A percentile compares a stretch with the other conserved stretches of the same genome.
Evolutionary conservation across 225 moss, liverwort and hornwort genomes (phyloP).

Genomic region (Straminergon stramineum): DNA sequence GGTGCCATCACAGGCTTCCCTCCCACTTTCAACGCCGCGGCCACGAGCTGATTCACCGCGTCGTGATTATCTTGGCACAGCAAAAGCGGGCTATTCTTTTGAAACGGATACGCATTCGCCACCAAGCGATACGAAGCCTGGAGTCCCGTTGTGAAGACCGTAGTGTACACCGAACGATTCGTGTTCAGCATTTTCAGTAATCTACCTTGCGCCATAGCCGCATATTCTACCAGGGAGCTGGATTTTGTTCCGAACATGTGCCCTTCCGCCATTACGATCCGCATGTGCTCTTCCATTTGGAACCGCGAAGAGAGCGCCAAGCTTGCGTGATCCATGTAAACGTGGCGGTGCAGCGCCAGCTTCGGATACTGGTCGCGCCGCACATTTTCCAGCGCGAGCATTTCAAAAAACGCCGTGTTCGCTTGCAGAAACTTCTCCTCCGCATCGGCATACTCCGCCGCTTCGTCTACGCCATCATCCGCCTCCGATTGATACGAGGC

Average conservation of each 20-base stretch:
- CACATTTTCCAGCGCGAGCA: slow-evolving; percentile 56
- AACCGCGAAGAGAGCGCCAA: slow-evolving; percentile 66
- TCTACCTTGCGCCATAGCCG: slow-evolving; percentile 53
- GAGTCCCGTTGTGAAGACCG: slow-evolving; percentile 71
- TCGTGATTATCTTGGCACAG: slow-evolving; percentile 79
- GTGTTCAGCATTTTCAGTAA: slow-evolving; percentile 63
- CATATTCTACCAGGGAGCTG: slow-evolving; percentile 24
- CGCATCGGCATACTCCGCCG: slow-evolving; percentile 47
- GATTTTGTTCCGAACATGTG: slow-evolving; percentile 35
- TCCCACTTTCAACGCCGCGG: slow-evolving; percentile 33
- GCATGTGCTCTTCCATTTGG: slow-evolving; percentile 87
- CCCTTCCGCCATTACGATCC: slow-evolving; percentile 57
- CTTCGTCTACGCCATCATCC: neutral
- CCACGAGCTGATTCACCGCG: slow-evolving; percentile 39
- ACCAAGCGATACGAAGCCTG: slow-evolving; percentile 46
- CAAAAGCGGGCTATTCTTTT: slow-evolving; percentile 53
- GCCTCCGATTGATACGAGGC: slow-evolving; percentile 5
- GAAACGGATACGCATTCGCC: slow-evolving; percentile 68
- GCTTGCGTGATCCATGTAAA: slow-evolving; percentile 78
- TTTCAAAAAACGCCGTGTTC: slow-evolving; percentile 59
- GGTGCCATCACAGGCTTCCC: slow-evolving; percentile 55
- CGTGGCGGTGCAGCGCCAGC: slow-evolving; percentile 61
- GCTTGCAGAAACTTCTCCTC: slow-evolving; percentile 70
- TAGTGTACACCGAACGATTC: slow-evolving; percentile 35
- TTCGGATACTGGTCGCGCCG: slow-evolving; percentile 81